Percentiles rank a stretch among this genome's conserved stretches.
Evolutionary conservation across 768 basidiomycete species (phyloP).

Genomic region (Pseudohyphozyma bogoriensis): DNA sequence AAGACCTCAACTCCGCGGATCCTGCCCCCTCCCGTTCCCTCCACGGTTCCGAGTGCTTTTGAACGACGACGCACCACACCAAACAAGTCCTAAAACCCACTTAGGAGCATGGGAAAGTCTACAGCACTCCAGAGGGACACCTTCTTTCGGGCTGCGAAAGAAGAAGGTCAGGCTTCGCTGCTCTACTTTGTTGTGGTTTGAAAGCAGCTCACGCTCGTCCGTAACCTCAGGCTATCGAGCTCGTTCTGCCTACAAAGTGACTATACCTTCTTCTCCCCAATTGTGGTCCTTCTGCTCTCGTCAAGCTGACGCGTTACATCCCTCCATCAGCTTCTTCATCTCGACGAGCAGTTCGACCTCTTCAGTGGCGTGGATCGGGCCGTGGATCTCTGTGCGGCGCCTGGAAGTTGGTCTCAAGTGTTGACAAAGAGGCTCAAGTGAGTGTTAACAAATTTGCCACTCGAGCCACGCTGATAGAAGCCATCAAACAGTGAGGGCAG

Average conservation of each 20-base stretch:
- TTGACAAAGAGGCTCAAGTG: slow-evolving; percentile 38
- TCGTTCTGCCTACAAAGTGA: slow-evolving; percentile 36
- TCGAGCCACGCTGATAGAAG: background rate
- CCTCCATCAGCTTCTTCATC: slow-evolving; percentile 32
- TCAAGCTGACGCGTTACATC: background rate
- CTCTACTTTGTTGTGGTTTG: too few relatives aligned
- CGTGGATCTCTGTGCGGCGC: slow-evolving; percentile 37
- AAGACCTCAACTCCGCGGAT: too few relatives aligned
- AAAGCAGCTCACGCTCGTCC: background rate
- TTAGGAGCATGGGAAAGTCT: slow-evolving; percentile 1
- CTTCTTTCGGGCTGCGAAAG: slow-evolving; percentile 23
- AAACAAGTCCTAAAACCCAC: too few relatives aligned
- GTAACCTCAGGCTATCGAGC: slow-evolving; percentile 34
- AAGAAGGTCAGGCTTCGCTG: slow-evolving; percentile 8
- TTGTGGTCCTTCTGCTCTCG: background rate
- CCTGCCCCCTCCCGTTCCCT: too few relatives aligned
- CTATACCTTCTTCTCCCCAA: too few relatives aligned
- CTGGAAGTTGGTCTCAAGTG: slow-evolving; percentile 41
- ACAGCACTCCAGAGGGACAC: slow-evolving; percentile 13
- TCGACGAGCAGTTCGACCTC: slow-evolving; percentile 35
- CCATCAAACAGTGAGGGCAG: slow-evolving; percentile 8
- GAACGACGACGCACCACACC: too few relatives aligned
- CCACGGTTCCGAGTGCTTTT: too few relatives aligned
- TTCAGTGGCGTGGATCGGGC: slow-evolving; percentile 32
- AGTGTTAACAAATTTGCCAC: background rate